Conservation (phyloP, 2,329 filamentous ascomycete genomes). For the Clarireedia homoeocarpa region DNA sequence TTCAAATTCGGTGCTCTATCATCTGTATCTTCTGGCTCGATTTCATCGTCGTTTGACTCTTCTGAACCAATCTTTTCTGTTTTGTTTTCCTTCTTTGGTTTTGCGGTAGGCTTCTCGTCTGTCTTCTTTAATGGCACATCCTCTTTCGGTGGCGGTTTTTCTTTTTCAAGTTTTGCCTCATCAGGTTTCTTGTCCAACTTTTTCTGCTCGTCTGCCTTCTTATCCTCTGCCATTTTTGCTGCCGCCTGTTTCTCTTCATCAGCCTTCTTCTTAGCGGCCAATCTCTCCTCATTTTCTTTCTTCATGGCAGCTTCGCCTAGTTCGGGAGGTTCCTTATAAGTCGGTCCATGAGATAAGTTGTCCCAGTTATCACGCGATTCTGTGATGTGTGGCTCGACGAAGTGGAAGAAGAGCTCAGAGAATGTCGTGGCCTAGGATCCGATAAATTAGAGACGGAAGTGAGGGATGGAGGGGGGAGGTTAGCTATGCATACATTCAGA, state of each 20-base stretch:
- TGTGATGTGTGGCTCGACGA: conserved; percentile 39
- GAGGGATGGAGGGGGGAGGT: not conserved
- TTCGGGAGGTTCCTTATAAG: conserved; percentile 27
- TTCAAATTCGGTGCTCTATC: not conserved
- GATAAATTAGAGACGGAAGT: not conserved
- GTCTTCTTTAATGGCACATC: not conserved
- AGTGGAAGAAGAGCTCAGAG: conserved; percentile 40
- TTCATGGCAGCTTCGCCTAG: not conserved
- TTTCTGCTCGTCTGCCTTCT: not conserved
- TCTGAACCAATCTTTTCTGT: not conserved
- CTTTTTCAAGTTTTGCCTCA: not conserved
- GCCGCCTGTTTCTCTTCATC: not conserved
- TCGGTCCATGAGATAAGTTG: conserved; percentile 42
- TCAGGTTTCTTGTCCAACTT: not conserved
- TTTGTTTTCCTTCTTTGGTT: too few relatives aligned
- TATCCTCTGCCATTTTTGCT: not conserved
- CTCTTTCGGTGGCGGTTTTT: not conserved
- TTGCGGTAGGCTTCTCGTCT: not conserved
- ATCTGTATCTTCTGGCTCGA: not conserved
- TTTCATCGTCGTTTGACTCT: not conserved
- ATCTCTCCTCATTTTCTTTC: not conserved
- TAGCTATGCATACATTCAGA: conserved; percentile 8
- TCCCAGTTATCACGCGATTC: conserved; percentile 41
- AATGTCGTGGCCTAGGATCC: conserved; percentile 9
- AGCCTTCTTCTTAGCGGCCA: not conserved